A percentile compares a stretch with the other conserved stretches of the same genome.
Evolutionary conservation across 2,329 filamentous ascomycete genomes (phyloP).

Genomic region (Botryotinia narcissicola): DNA sequence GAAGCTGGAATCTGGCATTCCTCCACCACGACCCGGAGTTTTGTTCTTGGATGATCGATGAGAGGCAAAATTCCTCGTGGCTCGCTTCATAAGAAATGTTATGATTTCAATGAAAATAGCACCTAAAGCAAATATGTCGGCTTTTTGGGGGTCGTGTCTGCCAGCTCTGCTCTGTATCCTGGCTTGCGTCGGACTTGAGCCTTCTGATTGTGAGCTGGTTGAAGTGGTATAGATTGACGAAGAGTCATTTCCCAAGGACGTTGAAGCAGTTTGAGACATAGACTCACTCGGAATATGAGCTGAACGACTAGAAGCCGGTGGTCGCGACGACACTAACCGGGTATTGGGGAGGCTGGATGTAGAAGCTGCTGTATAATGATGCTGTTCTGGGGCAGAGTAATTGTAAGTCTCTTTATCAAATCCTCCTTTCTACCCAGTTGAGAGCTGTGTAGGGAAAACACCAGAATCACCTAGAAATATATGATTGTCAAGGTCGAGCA

Average conservation of each 20-base stretch:
- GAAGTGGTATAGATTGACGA: constrained; percentile 31
- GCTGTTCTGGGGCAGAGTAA: constrained; percentile 66
- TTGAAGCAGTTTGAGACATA: background rate
- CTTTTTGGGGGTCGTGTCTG: constrained; percentile 53
- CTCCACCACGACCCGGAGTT: constrained; percentile 49
- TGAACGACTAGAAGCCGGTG: constrained; percentile 26
- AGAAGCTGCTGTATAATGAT: constrained; percentile 39
- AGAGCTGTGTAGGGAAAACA: constrained; percentile 45
- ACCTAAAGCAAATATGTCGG: constrained; percentile 71
- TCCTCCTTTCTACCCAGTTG: constrained; percentile 45
- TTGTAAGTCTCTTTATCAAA: constrained; percentile 70
- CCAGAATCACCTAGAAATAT: constrained; percentile 66
- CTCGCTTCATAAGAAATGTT: constrained; percentile 66
- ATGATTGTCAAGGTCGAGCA: constrained; percentile 62
- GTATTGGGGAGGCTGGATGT: constrained; percentile 24
- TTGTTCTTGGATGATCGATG: constrained; percentile 67
- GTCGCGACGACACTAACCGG: constrained; percentile 29
- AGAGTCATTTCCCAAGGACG: constrained; percentile 25
- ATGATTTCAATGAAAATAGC: constrained; percentile 72
- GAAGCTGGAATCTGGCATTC: constrained; percentile 65
- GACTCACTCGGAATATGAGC: constrained; percentile 18
- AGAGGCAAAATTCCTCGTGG: constrained; percentile 61
- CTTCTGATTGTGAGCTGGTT: constrained; percentile 19
- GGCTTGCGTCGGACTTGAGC: background rate
- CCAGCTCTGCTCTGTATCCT: constrained; percentile 32